Evolutionary conservation across 2,329 filamentous ascomycete species (phyloP).

Genomic region (Thielaviopsis punctulata): DNA sequence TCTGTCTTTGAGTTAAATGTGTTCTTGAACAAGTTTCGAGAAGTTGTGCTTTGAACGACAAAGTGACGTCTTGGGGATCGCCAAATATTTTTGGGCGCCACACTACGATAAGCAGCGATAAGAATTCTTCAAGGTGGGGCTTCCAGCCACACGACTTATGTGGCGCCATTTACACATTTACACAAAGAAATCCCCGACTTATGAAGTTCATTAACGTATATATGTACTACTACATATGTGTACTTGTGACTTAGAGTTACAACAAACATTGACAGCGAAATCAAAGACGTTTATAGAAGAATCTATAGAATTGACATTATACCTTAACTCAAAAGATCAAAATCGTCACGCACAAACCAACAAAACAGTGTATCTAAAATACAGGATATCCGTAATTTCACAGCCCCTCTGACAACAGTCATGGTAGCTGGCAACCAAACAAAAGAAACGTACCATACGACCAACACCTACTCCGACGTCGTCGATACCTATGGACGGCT

Average conservation of each 20-base stretch:
- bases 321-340: no score
- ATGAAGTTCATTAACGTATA: no score
- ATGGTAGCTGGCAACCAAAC: background rate
- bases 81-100: constrained; percentile 11
- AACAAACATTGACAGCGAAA: no score
- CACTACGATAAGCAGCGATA: constrained; percentile 4
- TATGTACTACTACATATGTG: no score
- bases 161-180: no score
- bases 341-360: background rate
- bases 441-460: background rate
- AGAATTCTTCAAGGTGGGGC: background rate
- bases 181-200: background rate
- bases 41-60: background rate
- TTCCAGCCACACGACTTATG: background rate
- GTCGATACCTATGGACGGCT: background rate
- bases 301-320: no score
- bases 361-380: background rate
- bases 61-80: background rate
- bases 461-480: background rate
- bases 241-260: no score
- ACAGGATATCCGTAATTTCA: background rate
- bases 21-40: background rate
- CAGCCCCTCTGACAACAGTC: background rate
- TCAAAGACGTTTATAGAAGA: no score
- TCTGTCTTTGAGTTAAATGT: background rate